A percentile compares a stretch with the other conserved stretches of the same genome.
Evolutionary conservation across 495 filamentous ascomycete genomes (phyloP).

Genomic region (Eremomyces bilateralis): DNA sequence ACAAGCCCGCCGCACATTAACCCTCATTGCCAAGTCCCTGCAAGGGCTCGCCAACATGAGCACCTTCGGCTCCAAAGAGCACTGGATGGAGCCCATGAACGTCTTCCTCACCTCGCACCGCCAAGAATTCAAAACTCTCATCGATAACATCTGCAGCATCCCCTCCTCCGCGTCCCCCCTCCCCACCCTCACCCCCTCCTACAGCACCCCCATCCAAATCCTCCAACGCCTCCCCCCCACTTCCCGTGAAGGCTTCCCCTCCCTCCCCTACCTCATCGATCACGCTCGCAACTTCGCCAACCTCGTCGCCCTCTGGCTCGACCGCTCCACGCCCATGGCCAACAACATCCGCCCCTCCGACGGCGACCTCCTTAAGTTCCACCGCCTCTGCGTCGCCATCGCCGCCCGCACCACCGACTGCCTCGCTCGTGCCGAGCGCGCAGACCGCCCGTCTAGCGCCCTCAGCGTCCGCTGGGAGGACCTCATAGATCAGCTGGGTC

Average conservation of each 20-base stretch:
- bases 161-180: constrained; percentile 37
- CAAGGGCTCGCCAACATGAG: constrained; percentile 88
- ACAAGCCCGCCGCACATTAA: constrained; percentile 74
- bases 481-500: constrained; percentile 44
- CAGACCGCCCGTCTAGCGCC: constrained; percentile 36
- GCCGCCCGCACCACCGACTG: constrained; percentile 55
- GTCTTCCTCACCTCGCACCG: constrained; percentile 39
- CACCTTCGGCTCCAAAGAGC: constrained; percentile 83
- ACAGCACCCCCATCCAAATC: constrained; percentile 84
- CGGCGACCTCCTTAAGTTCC: constrained; percentile 48
- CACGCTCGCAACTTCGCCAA: constrained; percentile 70
- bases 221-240: constrained; percentile 60
- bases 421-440: constrained; percentile 46
- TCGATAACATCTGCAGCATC: constrained; percentile 70
- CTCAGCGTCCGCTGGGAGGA: constrained; percentile 50
- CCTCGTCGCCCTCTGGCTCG: constrained; percentile 77
- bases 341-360: constrained; percentile 28
- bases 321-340: constrained; percentile 27
- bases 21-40: constrained; percentile 85
- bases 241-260: constrained; percentile 83
- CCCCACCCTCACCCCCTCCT: constrained; percentile 43
- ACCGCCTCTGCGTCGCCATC: constrained; percentile 47
- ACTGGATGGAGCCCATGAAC: constrained; percentile 99
- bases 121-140: constrained; percentile 63
- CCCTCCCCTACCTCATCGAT: constrained; percentile 85